phyloP scores from a whole-genome alignment of 1,139 yeast species.

The Yamadazyma diospyri region DNA sequence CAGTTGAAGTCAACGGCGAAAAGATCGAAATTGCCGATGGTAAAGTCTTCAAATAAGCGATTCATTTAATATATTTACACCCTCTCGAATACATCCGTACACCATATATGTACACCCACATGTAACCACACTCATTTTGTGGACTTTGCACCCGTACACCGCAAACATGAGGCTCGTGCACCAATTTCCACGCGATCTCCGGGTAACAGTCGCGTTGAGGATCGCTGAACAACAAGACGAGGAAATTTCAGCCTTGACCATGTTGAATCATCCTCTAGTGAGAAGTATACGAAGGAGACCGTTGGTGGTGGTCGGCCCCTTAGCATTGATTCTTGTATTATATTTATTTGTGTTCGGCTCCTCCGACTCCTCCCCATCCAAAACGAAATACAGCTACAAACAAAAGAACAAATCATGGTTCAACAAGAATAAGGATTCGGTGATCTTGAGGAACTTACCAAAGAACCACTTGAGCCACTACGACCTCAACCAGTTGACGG shows the following conservation, averaged over 20 bases:
- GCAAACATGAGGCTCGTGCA: too few species aligned
- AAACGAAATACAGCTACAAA: slow-evolving; percentile 45
- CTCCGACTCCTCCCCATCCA: slow-evolving; percentile 16
- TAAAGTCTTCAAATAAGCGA: slow-evolving; percentile 46
- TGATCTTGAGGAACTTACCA: slow-evolving; percentile 59
- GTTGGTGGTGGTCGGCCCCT: slow-evolving; percentile 42
- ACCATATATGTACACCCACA: too few species aligned
- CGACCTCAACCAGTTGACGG: slow-evolving; percentile 71
- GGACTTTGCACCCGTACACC: too few species aligned
- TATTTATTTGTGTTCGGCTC: slow-evolving; percentile 41
- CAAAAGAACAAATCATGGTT: slow-evolving; percentile 49
- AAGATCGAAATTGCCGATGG: slow-evolving; percentile 48
- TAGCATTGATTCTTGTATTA: slow-evolving; percentile 38
- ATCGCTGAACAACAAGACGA: slow-evolving; percentile 2
- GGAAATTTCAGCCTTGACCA: slow-evolving; percentile 1
- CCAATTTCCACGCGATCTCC: too few species aligned
- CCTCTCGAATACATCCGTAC: too few species aligned
- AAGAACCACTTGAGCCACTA: slow-evolving; percentile 82
- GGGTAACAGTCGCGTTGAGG: too few species aligned
- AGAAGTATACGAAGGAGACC: slow-evolving; percentile 64
- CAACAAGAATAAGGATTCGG: slow-evolving; percentile 38
- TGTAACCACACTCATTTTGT: too few species aligned
- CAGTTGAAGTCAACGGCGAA: slow-evolving; percentile 44
- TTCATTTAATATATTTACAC: neutral
- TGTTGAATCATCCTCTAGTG: slow-evolving; percentile 13